Evolutionary conservation across 768 basidiomycete genomes (phyloP).

Genomic region (Russula sp.): DNA sequence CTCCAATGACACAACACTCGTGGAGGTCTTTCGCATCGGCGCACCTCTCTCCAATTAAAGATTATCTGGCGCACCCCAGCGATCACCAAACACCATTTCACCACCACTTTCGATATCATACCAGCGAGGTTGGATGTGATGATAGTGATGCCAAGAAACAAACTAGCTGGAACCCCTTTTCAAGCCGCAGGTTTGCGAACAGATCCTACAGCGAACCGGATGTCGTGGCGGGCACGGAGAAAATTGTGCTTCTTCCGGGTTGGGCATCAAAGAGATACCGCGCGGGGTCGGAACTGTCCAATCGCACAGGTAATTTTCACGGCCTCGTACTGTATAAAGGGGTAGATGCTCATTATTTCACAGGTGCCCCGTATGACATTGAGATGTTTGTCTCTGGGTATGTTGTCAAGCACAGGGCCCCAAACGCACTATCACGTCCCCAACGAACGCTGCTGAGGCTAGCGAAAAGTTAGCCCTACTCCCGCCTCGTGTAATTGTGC

Average conservation of each 20-base stretch:
- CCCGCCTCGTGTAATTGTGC: background rate
- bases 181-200: slow-evolving; percentile 46
- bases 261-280: slow-evolving; percentile 66
- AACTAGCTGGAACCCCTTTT: slow-evolving; percentile 58
- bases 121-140: slow-evolving; percentile 33
- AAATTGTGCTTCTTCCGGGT: slow-evolving; percentile 68
- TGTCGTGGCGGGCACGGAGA: slow-evolving; percentile 40
- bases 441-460: slow-evolving; percentile 73
- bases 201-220: slow-evolving; percentile 29
- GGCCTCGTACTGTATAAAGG: background rate
- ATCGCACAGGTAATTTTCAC: slow-evolving; percentile 34
- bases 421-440: slow-evolving; percentile 63
- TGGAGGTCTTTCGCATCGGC: slow-evolving; percentile 37
- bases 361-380: slow-evolving; percentile 59
- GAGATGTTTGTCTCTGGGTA: slow-evolving; percentile 77
- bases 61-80: slow-evolving; percentile 44
- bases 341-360: slow-evolving; percentile 27
- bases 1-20: slow-evolving; percentile 34
- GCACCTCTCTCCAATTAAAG: slow-evolving; percentile 43
- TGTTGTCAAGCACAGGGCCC: slow-evolving; percentile 56
- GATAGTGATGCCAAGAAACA: slow-evolving; percentile 37
- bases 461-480: slow-evolving; percentile 59
- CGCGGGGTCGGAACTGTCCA: slow-evolving; percentile 23
- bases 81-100: slow-evolving; percentile 17
- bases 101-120: background rate